Base-by-base conservation (phyloP, 371 early-diverging fungal genomes). In the Parasitella parasitica region DNA sequence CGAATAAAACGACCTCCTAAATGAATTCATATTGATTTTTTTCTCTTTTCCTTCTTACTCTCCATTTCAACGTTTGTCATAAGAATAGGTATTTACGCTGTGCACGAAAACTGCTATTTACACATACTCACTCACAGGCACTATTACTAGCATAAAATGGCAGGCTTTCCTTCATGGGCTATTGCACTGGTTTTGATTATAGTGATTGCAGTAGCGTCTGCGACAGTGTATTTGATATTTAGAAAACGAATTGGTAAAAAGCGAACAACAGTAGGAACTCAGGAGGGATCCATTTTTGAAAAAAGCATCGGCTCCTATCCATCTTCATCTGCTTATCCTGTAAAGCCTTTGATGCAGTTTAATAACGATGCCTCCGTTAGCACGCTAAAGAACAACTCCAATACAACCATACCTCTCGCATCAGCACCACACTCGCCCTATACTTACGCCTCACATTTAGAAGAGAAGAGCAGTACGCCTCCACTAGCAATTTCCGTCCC, bases 181-280 rank as follows among this genome's bases (percentile, higher is more conserved):
- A 62, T 73, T 34, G 71, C 68, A 1, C 34, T 69, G 28, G 43
- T 64, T 2, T 43, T 64, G 9, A 39, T 69, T 52, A 16, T 59
- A 7, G 34, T 63, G 1, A 54, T 73, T 15, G 24, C 62, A 6
- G 18, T 46, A 0, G 24, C 66, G 38, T 46, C 55, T 16, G 22
- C 59, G 6, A 26, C 36, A 6, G 53, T 57, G 12, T 64, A 64
- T 46, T 52, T 57, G 20, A 37, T 58, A 4, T 58, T 64, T 53
- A 32, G 48, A 39, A 64, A 64, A 18, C 30, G 38, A 35, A 46
- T 60, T 24, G 36, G 43, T 8, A 27, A 26, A 26, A 64, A 58
- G 18, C 38, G 58, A 28, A 53, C 32, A 34, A 32, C 58, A 11
- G 58, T 64, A 6, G 64, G 58, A 2, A 41, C 64, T 35, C 52